Conservation (phyloP, 2,329 filamentous ascomycete species). For the Zelopaecilomyces penicillatus region DNA sequence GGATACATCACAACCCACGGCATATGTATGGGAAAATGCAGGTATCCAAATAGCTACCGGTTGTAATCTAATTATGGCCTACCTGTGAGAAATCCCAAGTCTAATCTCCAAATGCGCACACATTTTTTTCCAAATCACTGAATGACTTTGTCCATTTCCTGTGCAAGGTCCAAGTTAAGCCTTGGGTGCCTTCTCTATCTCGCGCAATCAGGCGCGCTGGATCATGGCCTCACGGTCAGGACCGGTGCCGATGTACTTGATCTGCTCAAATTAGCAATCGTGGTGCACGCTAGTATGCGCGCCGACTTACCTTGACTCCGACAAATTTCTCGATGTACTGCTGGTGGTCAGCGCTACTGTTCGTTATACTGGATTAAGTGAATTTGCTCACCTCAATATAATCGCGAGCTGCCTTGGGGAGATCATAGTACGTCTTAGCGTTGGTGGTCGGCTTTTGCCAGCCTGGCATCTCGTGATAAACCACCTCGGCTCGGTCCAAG, state of each 20-base stretch:
- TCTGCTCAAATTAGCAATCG: constrained; percentile 10
- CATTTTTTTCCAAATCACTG: no score
- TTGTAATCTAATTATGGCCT: no score
- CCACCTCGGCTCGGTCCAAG: constrained; percentile 52
- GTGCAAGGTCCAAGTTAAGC: not conserved
- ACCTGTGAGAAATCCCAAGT: no score
- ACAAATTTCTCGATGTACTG: constrained; percentile 56
- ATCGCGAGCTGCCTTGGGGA: constrained; percentile 54
- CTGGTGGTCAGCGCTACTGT: constrained; percentile 8
- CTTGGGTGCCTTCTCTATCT: not conserved
- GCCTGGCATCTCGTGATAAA: constrained; percentile 60
- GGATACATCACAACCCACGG: no score
- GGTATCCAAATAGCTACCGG: no score
- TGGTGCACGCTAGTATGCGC: constrained; percentile 6
- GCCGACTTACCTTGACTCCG: constrained; percentile 40
- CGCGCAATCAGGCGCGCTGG: not conserved
- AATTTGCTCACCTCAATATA: constrained; percentile 45
- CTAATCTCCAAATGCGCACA: no score
- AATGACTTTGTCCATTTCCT: not conserved
- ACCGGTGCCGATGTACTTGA: constrained; percentile 60
- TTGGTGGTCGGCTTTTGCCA: constrained; percentile 60
- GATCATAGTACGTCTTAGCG: constrained; percentile 49
- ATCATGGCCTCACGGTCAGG: constrained; percentile 59
- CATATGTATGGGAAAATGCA: no score
- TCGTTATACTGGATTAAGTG: constrained; percentile 9